Percentiles rank a stretch among this genome's conserved stretches.
Conservation (phyloP, 106 monocot genomes). For the Dendrobium nobile region DNA sequence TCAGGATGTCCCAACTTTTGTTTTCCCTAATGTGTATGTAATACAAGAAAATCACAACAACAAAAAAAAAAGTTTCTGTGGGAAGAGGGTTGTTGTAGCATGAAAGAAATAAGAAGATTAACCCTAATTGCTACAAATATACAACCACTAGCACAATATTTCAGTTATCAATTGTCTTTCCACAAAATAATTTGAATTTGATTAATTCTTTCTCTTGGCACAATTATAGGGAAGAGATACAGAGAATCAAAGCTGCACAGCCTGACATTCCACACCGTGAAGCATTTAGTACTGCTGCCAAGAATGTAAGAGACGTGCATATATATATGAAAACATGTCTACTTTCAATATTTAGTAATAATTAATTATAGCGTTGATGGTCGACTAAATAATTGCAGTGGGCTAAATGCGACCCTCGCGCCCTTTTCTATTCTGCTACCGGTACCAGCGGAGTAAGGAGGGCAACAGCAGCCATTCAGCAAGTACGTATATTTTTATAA, state of each 20-base stretch:
- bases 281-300: constrained; percentile 22
- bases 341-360: not conserved
- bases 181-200: not conserved
- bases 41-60: too few species aligned
- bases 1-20: too few species aligned
- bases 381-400: constrained; percentile 7
- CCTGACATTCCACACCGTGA: constrained; percentile 26
- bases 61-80: too few species aligned
- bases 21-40: too few species aligned
- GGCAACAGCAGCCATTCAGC: constrained; percentile 18
- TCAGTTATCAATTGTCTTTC: not conserved
- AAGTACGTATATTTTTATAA: constrained; percentile 18
- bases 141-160: too few species aligned
- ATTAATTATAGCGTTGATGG: not conserved
- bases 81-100: too few species aligned
- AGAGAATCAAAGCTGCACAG: constrained; percentile 22
- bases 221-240: constrained; percentile 24
- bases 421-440: constrained; percentile 11
- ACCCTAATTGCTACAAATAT: too few species aligned
- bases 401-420: constrained; percentile 25
- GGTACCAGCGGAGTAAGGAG: constrained; percentile 16
- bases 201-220: not conserved
- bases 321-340: not conserved
- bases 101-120: too few species aligned
- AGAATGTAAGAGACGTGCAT: constrained; percentile 18